These are phyloP conservation scores for Stemphylium lycopersici DNA, from an alignment of 2,329 filamentous ascomycete genomes.

Conservation along the genomic window DNA sequence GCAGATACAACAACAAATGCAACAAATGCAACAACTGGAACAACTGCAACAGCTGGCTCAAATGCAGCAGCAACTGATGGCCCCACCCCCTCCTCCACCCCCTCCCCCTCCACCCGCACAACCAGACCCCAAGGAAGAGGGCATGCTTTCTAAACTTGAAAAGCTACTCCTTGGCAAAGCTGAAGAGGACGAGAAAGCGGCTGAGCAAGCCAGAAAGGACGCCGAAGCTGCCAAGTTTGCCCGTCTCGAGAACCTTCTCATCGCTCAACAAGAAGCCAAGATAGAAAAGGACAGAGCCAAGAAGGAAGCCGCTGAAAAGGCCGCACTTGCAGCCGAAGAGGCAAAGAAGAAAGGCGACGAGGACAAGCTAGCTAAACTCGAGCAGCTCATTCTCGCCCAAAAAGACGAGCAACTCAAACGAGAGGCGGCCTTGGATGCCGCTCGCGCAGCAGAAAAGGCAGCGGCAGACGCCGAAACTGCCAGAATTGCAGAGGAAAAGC, in stretches of 20 bases:
- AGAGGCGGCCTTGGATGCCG: slow-evolving; percentile 42
- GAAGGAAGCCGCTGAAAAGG: slow-evolving; percentile 42
- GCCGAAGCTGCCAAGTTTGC: slow-evolving; percentile 45
- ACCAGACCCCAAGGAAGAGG: slow-evolving; percentile 36
- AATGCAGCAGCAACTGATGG: slow-evolving; percentile 8
- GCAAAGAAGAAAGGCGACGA: slow-evolving; percentile 47
- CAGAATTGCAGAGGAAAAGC: slow-evolving; percentile 58
- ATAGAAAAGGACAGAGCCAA: slow-evolving; percentile 46
- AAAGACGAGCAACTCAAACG: slow-evolving; percentile 50
- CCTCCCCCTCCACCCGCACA: slow-evolving; percentile 31
- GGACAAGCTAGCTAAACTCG: slow-evolving; percentile 40
- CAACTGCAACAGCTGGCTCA: slow-evolving; percentile 13
- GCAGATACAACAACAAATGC: slow-evolving; percentile 3
- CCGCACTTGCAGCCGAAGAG: slow-evolving; percentile 33
- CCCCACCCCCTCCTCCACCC: slow-evolving; percentile 15
- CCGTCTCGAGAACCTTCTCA: slow-evolving; percentile 45
- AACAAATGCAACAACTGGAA: slow-evolving; percentile 12
- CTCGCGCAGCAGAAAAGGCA: slow-evolving; percentile 52
- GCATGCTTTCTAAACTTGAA: slow-evolving; percentile 41
- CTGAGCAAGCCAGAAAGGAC: slow-evolving; percentile 38
- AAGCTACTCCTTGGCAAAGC: slow-evolving; percentile 38
- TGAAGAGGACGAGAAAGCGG: slow-evolving; percentile 36
- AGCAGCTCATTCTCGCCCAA: slow-evolving; percentile 51
- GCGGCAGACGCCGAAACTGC: slow-evolving; percentile 56
- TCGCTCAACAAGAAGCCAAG: slow-evolving; percentile 45